Percentiles rank a stretch among this genome's conserved stretches.
Evolutionary conservation across 2,329 filamentous ascomycete species (phyloP).

Genomic region (Neobulgaria alba): DNA sequence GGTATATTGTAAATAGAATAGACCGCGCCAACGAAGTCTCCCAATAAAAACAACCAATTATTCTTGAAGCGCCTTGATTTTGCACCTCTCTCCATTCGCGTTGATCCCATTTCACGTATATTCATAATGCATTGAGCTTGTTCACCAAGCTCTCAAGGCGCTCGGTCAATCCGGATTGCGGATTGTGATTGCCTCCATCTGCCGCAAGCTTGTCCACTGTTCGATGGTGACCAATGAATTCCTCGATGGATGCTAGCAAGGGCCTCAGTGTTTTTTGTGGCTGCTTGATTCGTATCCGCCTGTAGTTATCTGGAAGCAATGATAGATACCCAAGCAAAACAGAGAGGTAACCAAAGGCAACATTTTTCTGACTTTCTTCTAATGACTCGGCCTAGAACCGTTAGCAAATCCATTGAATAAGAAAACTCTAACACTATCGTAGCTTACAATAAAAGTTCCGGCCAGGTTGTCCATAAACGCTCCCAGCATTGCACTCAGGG

Average conservation of each 20-base stretch:
- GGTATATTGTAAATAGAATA: no score
- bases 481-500: constrained; percentile 51
- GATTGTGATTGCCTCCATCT: constrained; percentile 35
- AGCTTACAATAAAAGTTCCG: constrained; percentile 58
- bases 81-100: no score
- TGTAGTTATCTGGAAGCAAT: constrained; percentile 40
- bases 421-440: neutral
- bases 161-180: constrained; percentile 37
- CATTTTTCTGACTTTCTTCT: constrained; percentile 69
- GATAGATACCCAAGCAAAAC: constrained; percentile 78
- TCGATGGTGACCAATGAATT: constrained; percentile 53
- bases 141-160: constrained; percentile 20
- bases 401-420: constrained; percentile 1
- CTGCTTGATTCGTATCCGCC: constrained; percentile 34
- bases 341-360: constrained; percentile 78
- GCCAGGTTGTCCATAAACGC: constrained; percentile 62
- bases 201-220: constrained; percentile 42
- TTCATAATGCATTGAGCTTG: no score
- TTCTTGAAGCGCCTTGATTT: no score
- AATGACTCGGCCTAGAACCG: constrained; percentile 53
- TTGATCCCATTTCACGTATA: no score
- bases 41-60: no score
- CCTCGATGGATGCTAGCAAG: constrained; percentile 49
- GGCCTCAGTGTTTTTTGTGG: constrained; percentile 38
- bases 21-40: no score